Evolutionary conservation across 495 filamentous ascomycete genomes (phyloP), one percentile per base, ranked within the genome.

Genomic region (Parathielavia hyrcaniae): DNA sequence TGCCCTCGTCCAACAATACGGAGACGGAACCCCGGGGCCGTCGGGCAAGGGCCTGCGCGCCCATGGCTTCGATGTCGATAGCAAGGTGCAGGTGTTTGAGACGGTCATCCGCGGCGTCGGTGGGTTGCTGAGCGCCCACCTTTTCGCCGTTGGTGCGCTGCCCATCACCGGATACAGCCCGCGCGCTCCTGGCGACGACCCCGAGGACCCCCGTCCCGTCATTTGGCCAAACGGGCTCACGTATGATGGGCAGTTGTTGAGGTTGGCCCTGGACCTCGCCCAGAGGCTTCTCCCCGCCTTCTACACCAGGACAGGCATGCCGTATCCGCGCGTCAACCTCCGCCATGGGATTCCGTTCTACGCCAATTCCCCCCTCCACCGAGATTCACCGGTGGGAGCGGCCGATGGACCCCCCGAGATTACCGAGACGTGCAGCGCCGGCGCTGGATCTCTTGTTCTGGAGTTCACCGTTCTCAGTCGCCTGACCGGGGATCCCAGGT

Each of bases 31-130:
- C 8, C 71, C 80, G 23, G 85, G 89, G 10, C 81, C 83, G 45
- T 78, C 77, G 22, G 89, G 87, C 39, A 77, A 81, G 64, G 91
- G 91, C 10, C 77, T 81, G 61, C 78, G 88, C 59, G 83, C 80
- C n/a, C 80, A 87, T 36, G 93, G 90, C 4, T 98, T 97, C 61
- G 91, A 98, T 73, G 77, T 97, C 41, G 92, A 98, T 71, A 95
- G 90, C 71, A 97, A 97, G 71, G 93, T 98, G 10, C 90, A 98
- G 72, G 89, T 98, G 36, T 98, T 98, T 67, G 93, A 98, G 72
- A 96, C 91, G 2, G 91, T 96, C 11, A 98, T 98, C 68, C 80
- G 93, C 61, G 91, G 91, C 30, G 80, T 98, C 50, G 93, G 95
- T 17, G 93, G 93, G 20, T 73, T 98, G 34, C 75, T 98, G 46